A percentile compares a stretch with the other conserved stretches of the same genome.
These are phyloP conservation scores for Amoebophrya sp. DNA, from an alignment of 169 alveolate genomes.

Conservation along the genomic window DNA sequence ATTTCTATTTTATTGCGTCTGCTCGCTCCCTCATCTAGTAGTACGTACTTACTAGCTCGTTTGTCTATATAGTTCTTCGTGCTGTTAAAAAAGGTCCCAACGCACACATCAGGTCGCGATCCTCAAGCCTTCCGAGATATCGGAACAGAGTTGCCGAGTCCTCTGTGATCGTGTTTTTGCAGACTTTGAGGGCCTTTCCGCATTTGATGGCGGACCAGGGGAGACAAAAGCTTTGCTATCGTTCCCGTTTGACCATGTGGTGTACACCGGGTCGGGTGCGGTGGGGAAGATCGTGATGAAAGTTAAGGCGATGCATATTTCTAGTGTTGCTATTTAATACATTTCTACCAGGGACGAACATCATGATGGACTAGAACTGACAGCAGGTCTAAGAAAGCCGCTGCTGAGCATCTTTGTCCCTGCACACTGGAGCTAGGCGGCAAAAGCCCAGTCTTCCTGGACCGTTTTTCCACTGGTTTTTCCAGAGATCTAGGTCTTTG, in stretches of 20 bases:
- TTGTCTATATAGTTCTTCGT: background rate
- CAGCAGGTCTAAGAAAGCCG: no score
- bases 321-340: no score
- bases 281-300: background rate
- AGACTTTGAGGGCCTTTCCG: background rate
- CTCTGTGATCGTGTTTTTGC: background rate
- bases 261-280: background rate
- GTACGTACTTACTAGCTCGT: background rate
- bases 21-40: no score
- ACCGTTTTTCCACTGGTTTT: no score
- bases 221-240: background rate
- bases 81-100: no score
- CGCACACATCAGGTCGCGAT: background rate
- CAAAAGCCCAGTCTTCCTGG: background rate
- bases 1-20: no score
- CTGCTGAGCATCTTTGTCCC: background rate
- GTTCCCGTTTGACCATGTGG: background rate
- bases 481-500: no score
- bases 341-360: no score
- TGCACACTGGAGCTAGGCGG: conserved; percentile 21
- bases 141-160: background rate
- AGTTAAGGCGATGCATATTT: no score
- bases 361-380: no score
- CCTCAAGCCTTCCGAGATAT: background rate
- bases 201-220: background rate